A percentile compares a stretch with the other conserved stretches of the same genome.
These are phyloP conservation scores for Lichtheimia ramosa DNA, from an alignment of 371 early-diverging fungal genomes.

Conservation along the genomic window DNA sequence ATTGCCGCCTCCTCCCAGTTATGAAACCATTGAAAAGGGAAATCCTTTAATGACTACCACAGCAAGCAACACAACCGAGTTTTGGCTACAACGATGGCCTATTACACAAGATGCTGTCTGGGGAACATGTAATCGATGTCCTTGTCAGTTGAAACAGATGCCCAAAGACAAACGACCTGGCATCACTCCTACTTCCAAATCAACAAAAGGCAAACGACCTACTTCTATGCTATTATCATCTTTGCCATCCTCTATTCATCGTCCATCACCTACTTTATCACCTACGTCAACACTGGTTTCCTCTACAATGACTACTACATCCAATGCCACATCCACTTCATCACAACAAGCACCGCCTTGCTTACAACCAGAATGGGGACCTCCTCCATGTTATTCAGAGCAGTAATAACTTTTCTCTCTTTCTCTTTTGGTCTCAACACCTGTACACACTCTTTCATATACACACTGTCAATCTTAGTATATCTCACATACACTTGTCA, in stretches of 20 bases:
- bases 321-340: background rate
- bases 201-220: no score
- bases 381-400: slow-evolving; percentile 20
- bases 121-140: slow-evolving; percentile 36
- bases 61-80: slow-evolving; percentile 6
- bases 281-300: background rate
- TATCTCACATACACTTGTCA: no score
- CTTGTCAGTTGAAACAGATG: slow-evolving; percentile 18
- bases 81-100: slow-evolving; percentile 40
- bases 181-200: no score
- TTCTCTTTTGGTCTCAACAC: background rate
- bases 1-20: slow-evolving; percentile 81
- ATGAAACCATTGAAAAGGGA: slow-evolving; percentile 53
- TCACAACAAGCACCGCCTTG: slow-evolving; percentile 3
- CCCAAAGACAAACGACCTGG: background rate
- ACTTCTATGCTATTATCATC: no score
- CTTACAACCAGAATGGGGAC: slow-evolving; percentile 19
- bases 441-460: no score
- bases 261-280: background rate
- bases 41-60: slow-evolving; percentile 27
- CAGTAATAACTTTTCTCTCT: background rate
- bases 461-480: no score
- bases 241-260: no score
- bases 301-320: background rate
- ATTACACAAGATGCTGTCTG: slow-evolving; percentile 30